phyloP scores from a whole-genome alignment of 768 basidiomycete species.

The Mycena latifolia region DNA sequence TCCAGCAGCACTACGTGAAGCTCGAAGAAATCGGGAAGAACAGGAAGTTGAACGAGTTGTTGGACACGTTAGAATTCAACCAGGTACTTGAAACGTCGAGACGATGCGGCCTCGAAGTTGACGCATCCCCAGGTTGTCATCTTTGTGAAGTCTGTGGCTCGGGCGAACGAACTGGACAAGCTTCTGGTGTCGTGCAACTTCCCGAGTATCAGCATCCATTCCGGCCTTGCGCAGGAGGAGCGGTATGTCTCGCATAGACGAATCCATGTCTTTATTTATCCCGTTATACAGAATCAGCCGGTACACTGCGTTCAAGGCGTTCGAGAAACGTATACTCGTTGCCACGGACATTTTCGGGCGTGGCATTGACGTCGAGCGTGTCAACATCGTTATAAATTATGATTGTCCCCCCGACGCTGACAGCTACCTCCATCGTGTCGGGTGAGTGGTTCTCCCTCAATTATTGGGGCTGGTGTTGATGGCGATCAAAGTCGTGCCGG shows the following conservation, averaged over 20 bases:
- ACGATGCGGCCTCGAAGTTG: not conserved
- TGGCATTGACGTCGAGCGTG: conserved; percentile 99
- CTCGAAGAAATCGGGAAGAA: conserved; percentile 96
- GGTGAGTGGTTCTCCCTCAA: conserved; percentile 59
- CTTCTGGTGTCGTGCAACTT: conserved; percentile 97
- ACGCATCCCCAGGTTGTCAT: conserved; percentile 89
- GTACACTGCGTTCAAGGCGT: conserved; percentile 98
- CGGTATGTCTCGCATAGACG: conserved; percentile 69
- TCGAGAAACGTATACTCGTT: conserved; percentile 98
- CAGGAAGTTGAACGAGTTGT: conserved; percentile 94
- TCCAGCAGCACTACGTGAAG: conserved; percentile 99
- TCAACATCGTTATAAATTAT: conserved; percentile 99
- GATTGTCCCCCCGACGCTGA: conserved; percentile 98
- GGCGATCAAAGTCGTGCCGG: conserved; percentile 85
- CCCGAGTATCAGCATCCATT: conserved; percentile 98
- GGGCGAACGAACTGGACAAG: conserved; percentile 97
- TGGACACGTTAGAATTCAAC: conserved; percentile 98
- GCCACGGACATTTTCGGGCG: conserved; percentile 99
- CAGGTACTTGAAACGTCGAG: conserved; percentile 66
- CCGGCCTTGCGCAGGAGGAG: conserved; percentile 94
- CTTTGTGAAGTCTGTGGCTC: conserved; percentile 98
- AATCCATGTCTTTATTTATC: not conserved
- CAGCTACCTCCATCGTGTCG: conserved; percentile 98
- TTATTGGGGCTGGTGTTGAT: not conserved
- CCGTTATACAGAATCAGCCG: conserved; percentile 78